A percentile compares a stretch with the other conserved stretches of the same genome.
Evolutionary conservation across 257 asterid species (phyloP).

Genomic region (Avicennia marina): DNA sequence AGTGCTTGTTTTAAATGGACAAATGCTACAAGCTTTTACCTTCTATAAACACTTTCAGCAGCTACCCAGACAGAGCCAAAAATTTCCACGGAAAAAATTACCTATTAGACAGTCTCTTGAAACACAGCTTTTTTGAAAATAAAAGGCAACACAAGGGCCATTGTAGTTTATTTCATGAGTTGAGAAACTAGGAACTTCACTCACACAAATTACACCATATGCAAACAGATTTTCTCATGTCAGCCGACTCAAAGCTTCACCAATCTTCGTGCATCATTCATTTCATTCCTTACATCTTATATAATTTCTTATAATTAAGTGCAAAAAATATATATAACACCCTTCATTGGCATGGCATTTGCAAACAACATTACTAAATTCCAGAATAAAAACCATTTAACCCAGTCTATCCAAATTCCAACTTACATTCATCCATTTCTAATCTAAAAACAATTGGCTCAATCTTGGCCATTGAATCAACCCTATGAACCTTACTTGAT

Average conservation of each 20-base stretch:
- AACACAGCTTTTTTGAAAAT: neutral
- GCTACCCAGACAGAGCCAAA: neutral
- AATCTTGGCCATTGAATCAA: neutral
- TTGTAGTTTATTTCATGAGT: neutral
- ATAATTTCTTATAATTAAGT: too few species aligned
- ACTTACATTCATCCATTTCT: neutral
- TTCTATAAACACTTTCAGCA: neutral
- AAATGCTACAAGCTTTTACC: neutral
- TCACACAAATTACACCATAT: neutral
- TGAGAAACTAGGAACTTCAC: slow-evolving; percentile 3
- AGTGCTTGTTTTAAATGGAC: slow-evolving; percentile 1
- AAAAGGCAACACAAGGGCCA: neutral
- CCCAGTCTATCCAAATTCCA: neutral
- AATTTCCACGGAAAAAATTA: neutral
- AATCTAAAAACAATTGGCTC: neutral
- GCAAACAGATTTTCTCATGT: neutral
- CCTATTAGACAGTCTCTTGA: neutral
- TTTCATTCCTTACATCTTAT: neutral
- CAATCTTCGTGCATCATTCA: neutral
- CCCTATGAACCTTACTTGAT: neutral
- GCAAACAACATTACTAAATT: neutral
- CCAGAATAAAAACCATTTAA: neutral
- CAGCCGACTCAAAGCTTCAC: neutral
- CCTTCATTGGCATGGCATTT: neutral
- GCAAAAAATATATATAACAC: neutral